Evolutionary conservation across 768 basidiomycete species (phyloP).

Genomic region (Lactarius evosmus): DNA sequence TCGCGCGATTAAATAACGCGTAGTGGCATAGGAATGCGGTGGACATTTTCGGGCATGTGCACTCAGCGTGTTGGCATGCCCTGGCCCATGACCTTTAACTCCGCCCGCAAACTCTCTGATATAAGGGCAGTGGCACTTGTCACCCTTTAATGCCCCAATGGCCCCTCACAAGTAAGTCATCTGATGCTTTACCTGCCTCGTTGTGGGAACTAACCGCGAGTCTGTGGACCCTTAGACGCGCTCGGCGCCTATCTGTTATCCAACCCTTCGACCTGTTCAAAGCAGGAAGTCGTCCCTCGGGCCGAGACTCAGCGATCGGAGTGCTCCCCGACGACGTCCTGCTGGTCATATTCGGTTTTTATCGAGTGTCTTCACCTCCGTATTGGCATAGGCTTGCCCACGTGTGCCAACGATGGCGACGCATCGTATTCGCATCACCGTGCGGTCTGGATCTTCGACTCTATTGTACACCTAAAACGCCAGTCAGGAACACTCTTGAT

Average conservation of each 20-base stretch:
- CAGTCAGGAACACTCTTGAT: background rate
- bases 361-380: background rate
- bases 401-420: background rate
- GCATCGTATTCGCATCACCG: background rate
- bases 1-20: background rate
- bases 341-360: background rate
- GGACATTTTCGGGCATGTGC: background rate
- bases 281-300: background rate
- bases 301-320: background rate
- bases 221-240: background rate
- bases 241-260: background rate
- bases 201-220: background rate
- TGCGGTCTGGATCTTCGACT: background rate
- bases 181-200: background rate
- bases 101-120: background rate
- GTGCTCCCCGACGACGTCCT: slow-evolving; percentile 2
- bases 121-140: background rate
- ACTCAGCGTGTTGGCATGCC: background rate
- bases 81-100: background rate
- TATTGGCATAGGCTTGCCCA: background rate
- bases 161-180: background rate
- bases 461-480: background rate
- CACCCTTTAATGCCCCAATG: background rate
- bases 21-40: background rate
- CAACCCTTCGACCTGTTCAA: background rate